Percentiles rank a stretch among this genome's conserved stretches.
These are phyloP conservation scores for Leptosphaerulina australis DNA, from an alignment of 2,329 filamentous ascomycete genomes.

Conservation along the genomic window DNA sequence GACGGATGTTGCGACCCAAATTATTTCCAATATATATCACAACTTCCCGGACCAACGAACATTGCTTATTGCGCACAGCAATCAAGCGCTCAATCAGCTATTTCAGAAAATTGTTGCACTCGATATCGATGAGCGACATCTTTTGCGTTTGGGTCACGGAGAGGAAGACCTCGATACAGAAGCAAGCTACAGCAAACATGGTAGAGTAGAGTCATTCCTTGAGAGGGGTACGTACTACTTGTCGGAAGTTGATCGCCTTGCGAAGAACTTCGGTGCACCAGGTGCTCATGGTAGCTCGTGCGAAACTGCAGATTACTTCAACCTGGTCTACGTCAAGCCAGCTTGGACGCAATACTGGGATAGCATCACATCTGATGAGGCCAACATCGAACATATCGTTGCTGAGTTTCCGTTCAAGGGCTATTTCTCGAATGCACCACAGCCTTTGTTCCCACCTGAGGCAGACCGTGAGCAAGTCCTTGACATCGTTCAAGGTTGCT, in stretches of 20 bases:
- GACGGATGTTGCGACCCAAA: slow-evolving; percentile 98
- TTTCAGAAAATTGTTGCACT: slow-evolving; percentile 98
- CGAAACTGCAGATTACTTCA: slow-evolving; percentile 96
- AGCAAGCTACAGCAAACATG: slow-evolving; percentile 89
- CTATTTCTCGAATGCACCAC: slow-evolving; percentile 87
- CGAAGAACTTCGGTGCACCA: slow-evolving; percentile 81
- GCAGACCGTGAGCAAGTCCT: slow-evolving; percentile 69
- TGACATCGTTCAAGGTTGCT: slow-evolving; percentile 82
- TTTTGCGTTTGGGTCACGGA: slow-evolving; percentile 89
- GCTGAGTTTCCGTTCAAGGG: slow-evolving; percentile 82
- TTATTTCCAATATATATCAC: slow-evolving; percentile 98
- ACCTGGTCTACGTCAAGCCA: slow-evolving; percentile 86
- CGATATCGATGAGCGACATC: slow-evolving; percentile 93
- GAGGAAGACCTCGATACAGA: slow-evolving; percentile 92
- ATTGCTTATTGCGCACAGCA: slow-evolving; percentile 91
- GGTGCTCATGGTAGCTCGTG: slow-evolving; percentile 96
- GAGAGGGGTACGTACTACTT: slow-evolving; percentile 82
- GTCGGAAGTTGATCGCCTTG: slow-evolving; percentile 82
- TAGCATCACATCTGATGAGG: slow-evolving; percentile 61
- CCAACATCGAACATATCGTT: slow-evolving; percentile 67
- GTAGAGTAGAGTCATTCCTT: slow-evolving; percentile 91
- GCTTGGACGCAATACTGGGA: slow-evolving; percentile 87
- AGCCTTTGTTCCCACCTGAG: slow-evolving; percentile 76
- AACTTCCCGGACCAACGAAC: slow-evolving; percentile 95
- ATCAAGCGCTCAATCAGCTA: slow-evolving; percentile 95